Conservation (phyloP, 306 rosid genomes). For the Oemleria cerasiformis region DNA sequence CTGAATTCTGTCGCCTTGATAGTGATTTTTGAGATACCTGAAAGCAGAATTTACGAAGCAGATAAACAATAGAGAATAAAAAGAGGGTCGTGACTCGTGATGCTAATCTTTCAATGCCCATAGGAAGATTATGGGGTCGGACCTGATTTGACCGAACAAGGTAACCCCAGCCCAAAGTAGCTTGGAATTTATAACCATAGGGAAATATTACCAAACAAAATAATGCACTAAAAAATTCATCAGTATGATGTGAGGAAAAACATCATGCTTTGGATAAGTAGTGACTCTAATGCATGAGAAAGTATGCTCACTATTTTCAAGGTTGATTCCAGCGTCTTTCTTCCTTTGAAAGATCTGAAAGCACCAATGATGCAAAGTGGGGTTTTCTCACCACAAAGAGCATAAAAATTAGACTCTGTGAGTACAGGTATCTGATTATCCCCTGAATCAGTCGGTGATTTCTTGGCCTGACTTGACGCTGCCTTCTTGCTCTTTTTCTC, state of each 20-base stretch:
- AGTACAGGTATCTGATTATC: slow-evolving; percentile 54
- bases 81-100: too few species aligned
- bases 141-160: too few species aligned
- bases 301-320: slow-evolving; percentile 50
- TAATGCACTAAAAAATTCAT: too few species aligned
- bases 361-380: slow-evolving; percentile 89
- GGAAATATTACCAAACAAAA: too few species aligned
- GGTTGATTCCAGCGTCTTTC: slow-evolving; percentile 55
- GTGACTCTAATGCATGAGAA: background rate
- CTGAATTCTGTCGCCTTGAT: slow-evolving; percentile 51
- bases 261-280: too few species aligned
- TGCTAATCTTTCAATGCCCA: background rate
- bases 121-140: background rate
- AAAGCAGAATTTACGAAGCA: slow-evolving; percentile 8
- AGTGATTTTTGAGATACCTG: slow-evolving; percentile 84
- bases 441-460: slow-evolving; percentile 33
- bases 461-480: slow-evolving; percentile 47
- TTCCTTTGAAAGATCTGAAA: slow-evolving; percentile 61
- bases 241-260: too few species aligned
- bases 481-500: slow-evolving; percentile 57
- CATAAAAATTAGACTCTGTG: slow-evolving; percentile 53
- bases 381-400: slow-evolving; percentile 61
- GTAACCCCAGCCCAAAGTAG: too few species aligned
- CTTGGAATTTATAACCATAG: too few species aligned
- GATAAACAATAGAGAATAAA: slow-evolving; percentile 6